Evolutionary conservation across 2,329 filamentous ascomycete species (phyloP).

Genomic region (Gaeumannomyces tritici): DNA sequence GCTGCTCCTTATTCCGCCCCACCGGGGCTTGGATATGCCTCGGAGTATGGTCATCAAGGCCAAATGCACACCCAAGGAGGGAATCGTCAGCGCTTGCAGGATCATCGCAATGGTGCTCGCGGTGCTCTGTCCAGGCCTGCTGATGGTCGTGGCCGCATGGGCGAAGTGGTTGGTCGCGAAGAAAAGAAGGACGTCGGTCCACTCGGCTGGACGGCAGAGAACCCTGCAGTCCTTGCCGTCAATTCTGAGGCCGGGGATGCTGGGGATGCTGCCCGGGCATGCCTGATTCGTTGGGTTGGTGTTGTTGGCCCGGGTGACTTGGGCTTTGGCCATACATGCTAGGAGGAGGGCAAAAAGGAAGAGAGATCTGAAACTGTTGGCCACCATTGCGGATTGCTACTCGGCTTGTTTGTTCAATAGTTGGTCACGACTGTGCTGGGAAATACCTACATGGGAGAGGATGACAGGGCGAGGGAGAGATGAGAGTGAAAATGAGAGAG

Average conservation of each 20-base stretch:
- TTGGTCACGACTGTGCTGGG: not conserved
- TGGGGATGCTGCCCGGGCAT: not conserved
- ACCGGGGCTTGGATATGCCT: not conserved
- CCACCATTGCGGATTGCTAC: not conserved
- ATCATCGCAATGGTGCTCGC: not conserved
- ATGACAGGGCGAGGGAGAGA: not conserved
- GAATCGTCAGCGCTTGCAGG: not conserved
- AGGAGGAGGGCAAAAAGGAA: not conserved
- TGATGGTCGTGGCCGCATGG: not conserved
- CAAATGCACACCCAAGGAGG: not conserved
- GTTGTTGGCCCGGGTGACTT: too few relatives aligned
- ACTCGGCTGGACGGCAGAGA: not conserved
- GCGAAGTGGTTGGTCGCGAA: not conserved
- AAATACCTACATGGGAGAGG: not conserved
- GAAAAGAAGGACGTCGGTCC: not conserved
- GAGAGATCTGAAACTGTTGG: not conserved
- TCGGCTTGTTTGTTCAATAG: not conserved
- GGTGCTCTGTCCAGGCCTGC: not conserved
- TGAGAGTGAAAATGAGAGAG: not conserved
- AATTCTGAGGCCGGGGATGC: not conserved
- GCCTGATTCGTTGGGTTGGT: not conserved
- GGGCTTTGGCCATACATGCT: not conserved
- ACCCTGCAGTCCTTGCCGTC: not conserved
- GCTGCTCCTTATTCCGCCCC: not conserved
- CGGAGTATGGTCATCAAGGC: not conserved